These are phyloP conservation scores for Nitzschia putrida DNA, from an alignment of 108 stramenopile genomes.

Conservation along the genomic window DNA sequence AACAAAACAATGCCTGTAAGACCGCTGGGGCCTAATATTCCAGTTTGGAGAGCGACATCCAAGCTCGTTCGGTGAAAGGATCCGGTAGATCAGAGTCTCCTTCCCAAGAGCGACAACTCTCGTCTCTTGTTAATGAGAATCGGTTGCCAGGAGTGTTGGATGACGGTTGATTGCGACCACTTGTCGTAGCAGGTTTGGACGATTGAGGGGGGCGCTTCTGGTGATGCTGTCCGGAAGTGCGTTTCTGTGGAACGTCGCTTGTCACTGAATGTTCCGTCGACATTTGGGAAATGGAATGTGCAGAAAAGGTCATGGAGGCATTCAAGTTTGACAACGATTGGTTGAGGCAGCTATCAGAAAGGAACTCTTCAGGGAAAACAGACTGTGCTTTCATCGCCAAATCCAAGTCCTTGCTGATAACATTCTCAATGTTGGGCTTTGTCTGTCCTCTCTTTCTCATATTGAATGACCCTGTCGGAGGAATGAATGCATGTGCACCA, in stretches of 20 bases:
- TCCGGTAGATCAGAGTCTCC: conserved; percentile 10
- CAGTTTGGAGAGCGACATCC: no score
- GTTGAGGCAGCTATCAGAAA: not conserved
- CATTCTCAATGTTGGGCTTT: not conserved
- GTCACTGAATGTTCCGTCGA: no score
- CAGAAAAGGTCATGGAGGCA: not conserved
- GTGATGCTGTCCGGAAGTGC: no score
- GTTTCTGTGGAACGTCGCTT: not conserved
- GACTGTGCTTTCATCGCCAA: conserved; percentile 8
- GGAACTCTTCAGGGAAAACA: not conserved
- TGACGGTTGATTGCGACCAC: not conserved
- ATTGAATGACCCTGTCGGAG: conserved; percentile 15
- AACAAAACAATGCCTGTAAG: no score
- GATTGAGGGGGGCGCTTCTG: not conserved
- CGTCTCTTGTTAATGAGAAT: not conserved
- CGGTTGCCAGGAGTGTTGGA: not conserved
- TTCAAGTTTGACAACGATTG: conserved; percentile 9
- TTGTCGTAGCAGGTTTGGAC: not conserved
- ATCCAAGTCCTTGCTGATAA: conserved; percentile 2
- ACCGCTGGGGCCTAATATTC: no score
- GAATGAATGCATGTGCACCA: conserved; percentile 10
- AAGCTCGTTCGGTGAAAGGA: not conserved
- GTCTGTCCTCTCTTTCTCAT: not conserved
- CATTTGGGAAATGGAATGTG: not conserved
- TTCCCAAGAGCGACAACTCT: conserved; percentile 6